Conservation (phyloP, 192 early-diverging fungal species). For the Phlyctochytrium bullatum region DNA sequence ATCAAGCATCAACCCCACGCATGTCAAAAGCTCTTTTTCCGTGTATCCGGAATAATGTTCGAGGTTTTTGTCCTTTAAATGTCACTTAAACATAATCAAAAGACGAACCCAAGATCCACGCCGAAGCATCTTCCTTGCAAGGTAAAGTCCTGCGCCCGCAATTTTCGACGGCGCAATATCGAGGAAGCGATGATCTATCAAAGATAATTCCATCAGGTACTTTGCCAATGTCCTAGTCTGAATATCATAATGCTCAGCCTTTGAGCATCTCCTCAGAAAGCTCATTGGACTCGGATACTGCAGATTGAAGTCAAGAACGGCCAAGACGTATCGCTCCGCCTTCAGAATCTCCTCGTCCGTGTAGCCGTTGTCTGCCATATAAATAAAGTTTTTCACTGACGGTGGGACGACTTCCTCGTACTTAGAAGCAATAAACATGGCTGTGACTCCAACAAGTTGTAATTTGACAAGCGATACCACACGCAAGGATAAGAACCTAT, state of each 20-base stretch:
- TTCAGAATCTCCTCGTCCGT: constrained; percentile 80
- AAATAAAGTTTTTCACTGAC: constrained; percentile 78
- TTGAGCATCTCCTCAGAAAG: constrained; percentile 85
- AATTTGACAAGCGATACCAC: constrained; percentile 83
- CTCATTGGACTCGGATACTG: constrained; percentile 89
- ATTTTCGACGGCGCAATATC: constrained; percentile 64
- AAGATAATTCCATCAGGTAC: constrained; percentile 92
- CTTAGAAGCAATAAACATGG: constrained; percentile 89
- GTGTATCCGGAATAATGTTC: constrained; percentile 79
- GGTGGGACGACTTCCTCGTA: constrained; percentile 92
- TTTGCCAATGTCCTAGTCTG: constrained; percentile 91
- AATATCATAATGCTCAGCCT: constrained; percentile 86
- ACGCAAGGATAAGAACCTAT: constrained; percentile 87
- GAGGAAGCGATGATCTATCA: constrained; percentile 83
- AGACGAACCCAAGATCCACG: constrained; percentile 68
- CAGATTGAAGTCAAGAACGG: constrained; percentile 81
- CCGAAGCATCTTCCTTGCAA: constrained; percentile 79
- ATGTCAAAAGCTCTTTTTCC: constrained; percentile 61
- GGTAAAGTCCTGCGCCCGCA: constrained; percentile 75
- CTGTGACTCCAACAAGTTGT: constrained; percentile 90
- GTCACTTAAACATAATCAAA: constrained; percentile 14
- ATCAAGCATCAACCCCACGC: constrained; percentile 68
- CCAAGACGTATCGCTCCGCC: constrained; percentile 90
- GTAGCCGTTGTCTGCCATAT: constrained; percentile 74
- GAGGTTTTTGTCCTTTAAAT: constrained; percentile 63